These are phyloP conservation scores for Calonectria hawksworthii DNA, from an alignment of 2,329 filamentous ascomycete species.

Conservation along the genomic window DNA sequence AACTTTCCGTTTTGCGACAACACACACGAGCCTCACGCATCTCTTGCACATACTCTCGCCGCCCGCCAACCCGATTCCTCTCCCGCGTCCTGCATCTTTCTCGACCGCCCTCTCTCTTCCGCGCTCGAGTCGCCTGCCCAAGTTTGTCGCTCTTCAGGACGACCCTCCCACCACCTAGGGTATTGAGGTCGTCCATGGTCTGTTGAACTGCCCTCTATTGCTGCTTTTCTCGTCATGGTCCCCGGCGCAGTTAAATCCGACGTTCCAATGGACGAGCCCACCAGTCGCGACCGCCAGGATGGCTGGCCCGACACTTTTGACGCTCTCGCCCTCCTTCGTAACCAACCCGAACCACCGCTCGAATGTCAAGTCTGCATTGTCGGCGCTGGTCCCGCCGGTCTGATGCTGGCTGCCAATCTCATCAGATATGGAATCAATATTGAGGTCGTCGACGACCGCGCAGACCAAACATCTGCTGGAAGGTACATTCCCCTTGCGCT, in stretches of 20 bases:
- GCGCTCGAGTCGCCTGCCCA: constrained; percentile 15
- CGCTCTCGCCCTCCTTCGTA: constrained; percentile 63
- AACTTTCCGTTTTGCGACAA: constrained; percentile 31
- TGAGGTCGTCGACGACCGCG: constrained; percentile 76
- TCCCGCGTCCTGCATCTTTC: constrained; percentile 17
- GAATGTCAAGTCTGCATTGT: constrained; percentile 66
- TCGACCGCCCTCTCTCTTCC: constrained; percentile 2
- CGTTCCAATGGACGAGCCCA: constrained; percentile 44
- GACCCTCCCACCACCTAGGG: constrained; percentile 39
- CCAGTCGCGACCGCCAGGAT: constrained; percentile 46
- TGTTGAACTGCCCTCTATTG: constrained; percentile 29
- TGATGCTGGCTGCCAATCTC: constrained; percentile 69
- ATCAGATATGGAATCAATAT: constrained; percentile 76
- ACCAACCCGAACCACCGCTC: constrained; percentile 61
- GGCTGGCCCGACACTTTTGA: constrained; percentile 55
- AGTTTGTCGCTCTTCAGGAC: constrained; percentile 37
- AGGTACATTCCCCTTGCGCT: constrained; percentile 50
- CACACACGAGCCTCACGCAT: constrained; percentile 12
- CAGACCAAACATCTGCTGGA: constrained; percentile 77
- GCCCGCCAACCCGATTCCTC: constrained; percentile 22
- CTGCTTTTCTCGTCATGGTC: constrained; percentile 39
- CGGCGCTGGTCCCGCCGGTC: constrained; percentile 68
- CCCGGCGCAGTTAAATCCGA: constrained; percentile 54
- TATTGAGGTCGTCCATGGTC: constrained; percentile 48
- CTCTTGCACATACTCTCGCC: constrained; percentile 10